phyloP scores from a whole-genome alignment of 1,139 yeast genomes.

The Zygosaccharomyces pseudobailii region DNA sequence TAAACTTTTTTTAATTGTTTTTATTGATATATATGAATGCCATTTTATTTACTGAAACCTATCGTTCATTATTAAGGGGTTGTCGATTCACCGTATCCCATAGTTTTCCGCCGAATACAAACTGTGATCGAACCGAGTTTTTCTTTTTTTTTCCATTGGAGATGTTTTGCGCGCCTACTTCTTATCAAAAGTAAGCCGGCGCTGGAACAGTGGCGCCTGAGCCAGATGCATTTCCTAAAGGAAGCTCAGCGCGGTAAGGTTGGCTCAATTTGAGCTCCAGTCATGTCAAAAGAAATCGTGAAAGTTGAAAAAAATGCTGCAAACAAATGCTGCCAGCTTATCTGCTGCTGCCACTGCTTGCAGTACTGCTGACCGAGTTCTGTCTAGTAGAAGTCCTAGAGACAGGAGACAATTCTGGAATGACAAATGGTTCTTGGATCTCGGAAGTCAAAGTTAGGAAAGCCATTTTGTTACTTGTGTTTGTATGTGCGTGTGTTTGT shows the following conservation, averaged over 20 bases:
- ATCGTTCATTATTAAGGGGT: no score
- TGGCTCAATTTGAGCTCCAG: neutral
- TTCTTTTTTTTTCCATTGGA: no score
- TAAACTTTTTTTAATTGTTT: no score
- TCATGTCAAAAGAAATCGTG: neutral
- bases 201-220: no score
- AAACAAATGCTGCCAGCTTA: neutral
- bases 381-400: constrained; percentile 34
- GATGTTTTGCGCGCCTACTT: no score
- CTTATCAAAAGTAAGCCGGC: no score
- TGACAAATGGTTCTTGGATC: constrained; percentile 56
- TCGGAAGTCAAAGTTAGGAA: constrained; percentile 55
- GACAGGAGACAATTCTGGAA: constrained; percentile 59
- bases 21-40: no score
- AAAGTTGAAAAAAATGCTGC: neutral
- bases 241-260: neutral
- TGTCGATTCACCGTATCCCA: no score
- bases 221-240: neutral
- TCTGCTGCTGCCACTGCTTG: neutral
- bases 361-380: constrained; percentile 20
- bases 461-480: constrained; percentile 30
- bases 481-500: constrained; percentile 1
- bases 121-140: no score
- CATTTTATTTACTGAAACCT: no score
- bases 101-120: no score